Base-by-base conservation (phyloP, 805 yeast species). In the Martiniozyma abietophila region DNA sequence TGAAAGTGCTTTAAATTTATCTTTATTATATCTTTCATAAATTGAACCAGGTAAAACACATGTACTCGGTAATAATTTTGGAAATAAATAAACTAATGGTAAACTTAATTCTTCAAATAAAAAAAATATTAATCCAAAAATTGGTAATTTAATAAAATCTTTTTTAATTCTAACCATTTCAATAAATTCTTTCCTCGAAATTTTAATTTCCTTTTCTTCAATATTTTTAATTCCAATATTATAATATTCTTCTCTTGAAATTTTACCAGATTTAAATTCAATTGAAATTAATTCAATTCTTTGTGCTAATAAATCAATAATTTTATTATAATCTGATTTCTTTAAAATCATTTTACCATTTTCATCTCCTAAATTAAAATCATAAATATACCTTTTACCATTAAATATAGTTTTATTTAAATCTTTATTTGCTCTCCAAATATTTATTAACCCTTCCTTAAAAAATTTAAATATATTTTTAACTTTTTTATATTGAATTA, bases 11-110 rank as follows among this genome's bases (percentile, higher is more conserved):
- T n/a, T n/a, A n/a, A n/a, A n/a, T n/a, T n/a, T n/a, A n/a, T n/a
- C n/a, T n/a, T 14, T 18, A 27, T 38, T 15, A 11, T 24, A 32
- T 14, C 42, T 20, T 16, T 18, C 25, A 15, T 35, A 34, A 7
- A 41, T 21, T 23, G 18, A 17, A 4, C 54, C 52, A 1, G 80
- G 80, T 15, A 74, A 51, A 6, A 69, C 58, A 52, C 84, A 77
- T 0, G 82, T 77, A 40, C 66, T 67, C 0, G 84, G 86, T 4
- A 78, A 64, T 10, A 77, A 45, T 26, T 63, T 63, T 0, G 86
- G 85, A 31, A 75, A 54, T 2, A 59, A 39, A 35, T 62, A 65
- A 39, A 78, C 66, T 6, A 77, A 40, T 0, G 71, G 30, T 1
- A 81, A 72, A 0, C 81, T 73, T 31, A 61, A 43, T 45, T 78